Base-by-base conservation (phyloP, 352 stramenopile genomes). In the Phytopythium montanum region DNA sequence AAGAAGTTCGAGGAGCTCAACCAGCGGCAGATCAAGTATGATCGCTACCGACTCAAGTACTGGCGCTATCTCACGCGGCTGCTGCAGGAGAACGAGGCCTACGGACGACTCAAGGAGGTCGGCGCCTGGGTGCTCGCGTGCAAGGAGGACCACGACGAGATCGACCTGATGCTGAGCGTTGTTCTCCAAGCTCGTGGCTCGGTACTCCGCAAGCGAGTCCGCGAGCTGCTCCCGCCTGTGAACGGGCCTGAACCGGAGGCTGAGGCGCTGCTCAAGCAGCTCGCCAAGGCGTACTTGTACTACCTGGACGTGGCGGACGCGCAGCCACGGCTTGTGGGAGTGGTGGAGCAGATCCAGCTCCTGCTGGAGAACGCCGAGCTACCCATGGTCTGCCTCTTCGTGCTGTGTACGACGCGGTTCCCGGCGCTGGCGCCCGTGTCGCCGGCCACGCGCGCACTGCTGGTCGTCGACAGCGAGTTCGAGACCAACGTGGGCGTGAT, bases 1-100 rank as follows among this genome's bases (percentile, higher is more conserved):
- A 92, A 92, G 59, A 89, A 87, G 55, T 92, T 90, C 60, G 82
- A 92, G 48, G 82, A 89, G 50, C 65, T 92, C 31, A 92, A 92
- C 60, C 82, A 92, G 56, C 78, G 82, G 12, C 82, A 92, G 62
- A 78, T 88, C 64, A 92, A 92, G 69, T 92, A 87, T 49, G 82
- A 92, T 39, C 65, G 69, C 59, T 75, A 79, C 26, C 78, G 85
- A 0, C 67, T 94, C n/a, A 92, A 92, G 56, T 94, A 94, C 54
- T 87, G 79, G 68, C 53, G 66, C 5, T 90, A 87, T 53, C 89
- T 88, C 57, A 64, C 90, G 5, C 56, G 60, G 1, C 19, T 92
- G 13, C 62, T 94, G 4, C 54, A 75, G 49, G 75, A 89, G 41
- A 81, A 68, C 25, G 61, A 70, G 4, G 76, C 71, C 19, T 89